Base-by-base conservation (phyloP, 169 alveolate genomes). In the Cryptosporidium viatorum region DNA sequence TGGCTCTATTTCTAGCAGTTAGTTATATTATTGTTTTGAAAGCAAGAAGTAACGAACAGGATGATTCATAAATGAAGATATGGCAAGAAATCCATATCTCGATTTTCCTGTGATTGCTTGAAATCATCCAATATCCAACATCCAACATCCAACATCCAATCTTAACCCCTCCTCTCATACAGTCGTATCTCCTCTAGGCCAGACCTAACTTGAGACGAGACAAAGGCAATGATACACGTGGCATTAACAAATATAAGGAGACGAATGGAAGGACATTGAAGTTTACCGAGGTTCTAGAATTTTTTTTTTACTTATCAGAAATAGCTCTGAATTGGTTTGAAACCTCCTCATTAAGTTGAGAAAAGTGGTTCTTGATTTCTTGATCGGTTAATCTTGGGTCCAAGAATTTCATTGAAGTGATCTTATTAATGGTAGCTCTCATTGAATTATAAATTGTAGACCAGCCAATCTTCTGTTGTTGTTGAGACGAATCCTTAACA, bases 391-490 rank as follows among this genome's bases (percentile, higher is more conserved):
- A 80, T 80, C 92, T 91, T 14, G 98, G 98, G 84, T 86, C 93
- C 92, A 92, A 92, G 94, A 96, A 97, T 93, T 97, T 97, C 97
- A 97, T 95, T 59, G 95, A 95, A 23, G 98, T 95, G 37, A 97
- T 95, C 86, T 96, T 96, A 91, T 94, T 92, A 60, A 96, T 93
- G 37, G 98, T 94, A 18, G 95, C 97, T 69, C 98, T 93, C 93
- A 97, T 92, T n/a, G 97, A 86, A 89, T 93, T 96, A 91, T 94
- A 93, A 59, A 96, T 97, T 50, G 98, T 95, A 18, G 98, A 97
- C 98, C 98, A 96, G 91, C 99, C 96, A 74, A 95, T 93, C 85
- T 94, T 91, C 92, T 93, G 92, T 94, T 94, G 92, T 93, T 97
- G 87, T 91, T 93, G 89, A 93, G 96, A 62, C 41, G 97, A 87